A percentile compares a stretch with the other conserved stretches of the same genome.
phyloP scores from a whole-genome alignment of 2,329 filamentous ascomycete species.

The Nemania sp. region DNA sequence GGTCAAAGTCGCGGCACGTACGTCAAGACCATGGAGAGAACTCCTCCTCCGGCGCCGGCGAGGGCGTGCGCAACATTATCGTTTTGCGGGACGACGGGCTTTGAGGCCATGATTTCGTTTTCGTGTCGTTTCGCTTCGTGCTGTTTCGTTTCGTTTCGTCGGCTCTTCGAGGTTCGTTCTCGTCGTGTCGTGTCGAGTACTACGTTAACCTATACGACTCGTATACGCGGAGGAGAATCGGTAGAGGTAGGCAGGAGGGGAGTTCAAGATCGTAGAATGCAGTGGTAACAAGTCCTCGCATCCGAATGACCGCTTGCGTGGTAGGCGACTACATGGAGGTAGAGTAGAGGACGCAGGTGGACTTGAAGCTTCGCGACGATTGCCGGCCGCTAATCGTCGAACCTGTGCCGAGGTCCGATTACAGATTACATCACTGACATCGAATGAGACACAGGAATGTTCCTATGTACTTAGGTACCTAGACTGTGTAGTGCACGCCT shows the following conservation, averaged over 20 bases:
- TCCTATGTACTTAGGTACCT: background rate
- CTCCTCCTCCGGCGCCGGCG: conserved; percentile 88
- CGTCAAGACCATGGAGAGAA: conserved; percentile 95
- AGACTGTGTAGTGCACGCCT: no score
- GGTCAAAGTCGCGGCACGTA: conserved; percentile 46
- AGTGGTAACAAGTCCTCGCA: conserved; percentile 6
- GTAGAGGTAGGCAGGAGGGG: background rate
- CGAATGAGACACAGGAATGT: background rate
- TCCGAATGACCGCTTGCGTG: conserved; percentile 1
- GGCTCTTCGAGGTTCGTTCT: background rate
- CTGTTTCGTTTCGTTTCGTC: background rate
- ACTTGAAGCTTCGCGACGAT: conserved; percentile 22
- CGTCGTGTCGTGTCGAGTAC: background rate
- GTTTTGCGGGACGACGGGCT: conserved; percentile 76
- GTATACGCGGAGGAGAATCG: background rate
- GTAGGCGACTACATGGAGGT: background rate
- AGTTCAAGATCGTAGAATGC: conserved; percentile 5
- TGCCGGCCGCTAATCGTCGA: background rate
- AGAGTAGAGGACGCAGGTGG: background rate
- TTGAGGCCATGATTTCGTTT: conserved; percentile 43
- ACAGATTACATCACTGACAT: conserved; percentile 38
- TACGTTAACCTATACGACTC: background rate
- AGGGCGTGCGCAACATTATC: conserved; percentile 97
- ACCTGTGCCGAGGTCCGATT: conserved; percentile 40
- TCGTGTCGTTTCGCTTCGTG: background rate